phyloP scores from a whole-genome alignment of 495 filamentous ascomycete species.

The Penicillium macrosclerotiorum region DNA sequence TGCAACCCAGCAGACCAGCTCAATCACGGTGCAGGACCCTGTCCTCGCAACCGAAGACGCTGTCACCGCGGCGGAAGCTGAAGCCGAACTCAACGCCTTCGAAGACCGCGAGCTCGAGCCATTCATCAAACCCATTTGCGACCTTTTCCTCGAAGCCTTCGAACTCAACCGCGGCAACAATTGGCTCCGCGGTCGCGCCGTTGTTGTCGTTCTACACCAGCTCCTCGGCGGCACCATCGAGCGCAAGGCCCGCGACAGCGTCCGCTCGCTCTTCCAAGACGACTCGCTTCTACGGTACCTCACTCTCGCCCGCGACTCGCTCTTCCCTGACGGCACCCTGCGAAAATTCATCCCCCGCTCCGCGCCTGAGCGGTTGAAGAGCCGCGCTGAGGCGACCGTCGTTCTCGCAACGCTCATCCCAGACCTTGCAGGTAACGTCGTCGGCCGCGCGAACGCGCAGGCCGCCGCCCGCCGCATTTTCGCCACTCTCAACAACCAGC shows the following conservation, averaged over 20 bases:
- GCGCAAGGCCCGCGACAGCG: slow-evolving; percentile 83
- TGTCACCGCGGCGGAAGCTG: slow-evolving; percentile 78
- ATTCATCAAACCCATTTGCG: slow-evolving; percentile 97
- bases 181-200: slow-evolving; percentile 88
- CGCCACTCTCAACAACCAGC: slow-evolving; percentile 74
- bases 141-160: slow-evolving; percentile 95
- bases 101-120: slow-evolving; percentile 87
- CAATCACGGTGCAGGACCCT: slow-evolving; percentile 31
- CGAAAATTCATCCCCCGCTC: slow-evolving; percentile 53
- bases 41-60: slow-evolving; percentile 55
- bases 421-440: slow-evolving; percentile 79
- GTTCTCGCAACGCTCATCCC: slow-evolving; percentile 80
- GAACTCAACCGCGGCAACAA: slow-evolving; percentile 93
- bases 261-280: slow-evolving; percentile 66
- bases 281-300: slow-evolving; percentile 77
- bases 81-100: slow-evolving; percentile 91
- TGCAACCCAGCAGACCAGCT: slow-evolving; percentile 71
- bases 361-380: slow-evolving; percentile 63
- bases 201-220: slow-evolving; percentile 77
- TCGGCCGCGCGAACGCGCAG: slow-evolving; percentile 80
- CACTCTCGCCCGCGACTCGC: slow-evolving; percentile 59
- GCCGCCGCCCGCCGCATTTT: slow-evolving; percentile 76
- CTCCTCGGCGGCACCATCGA: slow-evolving; percentile 85
- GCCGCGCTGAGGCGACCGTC: slow-evolving; percentile 66
- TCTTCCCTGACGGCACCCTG: slow-evolving; percentile 76